A percentile compares a stretch with the other conserved stretches of the same genome.
Evolutionary conservation across 176 grass and related monocot genomes (phyloP).

Genomic region (Olyra latifolia): DNA sequence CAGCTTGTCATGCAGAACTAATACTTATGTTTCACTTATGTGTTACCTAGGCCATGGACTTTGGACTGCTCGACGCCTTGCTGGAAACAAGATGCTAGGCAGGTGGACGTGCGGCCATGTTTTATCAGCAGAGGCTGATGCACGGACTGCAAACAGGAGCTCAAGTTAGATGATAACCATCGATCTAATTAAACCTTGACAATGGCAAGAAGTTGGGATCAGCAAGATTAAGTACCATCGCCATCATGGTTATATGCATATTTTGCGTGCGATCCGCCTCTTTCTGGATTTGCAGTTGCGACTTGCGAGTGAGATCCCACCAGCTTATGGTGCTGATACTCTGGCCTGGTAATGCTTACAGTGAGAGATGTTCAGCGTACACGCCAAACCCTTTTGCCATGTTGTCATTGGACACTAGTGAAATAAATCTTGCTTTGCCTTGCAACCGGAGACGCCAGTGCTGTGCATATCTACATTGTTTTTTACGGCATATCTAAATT

Average conservation of each 20-base stretch:
- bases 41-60: slow-evolving; percentile 81
- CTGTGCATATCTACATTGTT: background rate
- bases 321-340: background rate
- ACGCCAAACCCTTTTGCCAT: background rate
- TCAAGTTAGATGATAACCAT: background rate
- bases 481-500: too few relatives aligned
- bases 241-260: background rate
- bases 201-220: background rate
- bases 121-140: background rate
- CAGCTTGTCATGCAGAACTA: background rate
- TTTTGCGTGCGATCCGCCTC: background rate
- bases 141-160: slow-evolving; percentile 6
- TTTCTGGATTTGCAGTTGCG: background rate
- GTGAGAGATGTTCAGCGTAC: background rate
- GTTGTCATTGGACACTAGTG: background rate
- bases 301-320: background rate
- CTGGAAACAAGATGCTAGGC: slow-evolving; percentile 82
- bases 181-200: background rate
- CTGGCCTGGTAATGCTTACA: background rate
- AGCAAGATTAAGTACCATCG: background rate
- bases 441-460: background rate
- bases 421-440: background rate
- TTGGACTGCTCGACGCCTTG: slow-evolving; percentile 76
- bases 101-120: background rate
- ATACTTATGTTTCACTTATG: background rate